A percentile compares a stretch with the other conserved stretches of the same genome.
Evolutionary conservation across 139 green algal species (phyloP).

Genomic region (Auxenochlorella pyrenoidosa): DNA sequence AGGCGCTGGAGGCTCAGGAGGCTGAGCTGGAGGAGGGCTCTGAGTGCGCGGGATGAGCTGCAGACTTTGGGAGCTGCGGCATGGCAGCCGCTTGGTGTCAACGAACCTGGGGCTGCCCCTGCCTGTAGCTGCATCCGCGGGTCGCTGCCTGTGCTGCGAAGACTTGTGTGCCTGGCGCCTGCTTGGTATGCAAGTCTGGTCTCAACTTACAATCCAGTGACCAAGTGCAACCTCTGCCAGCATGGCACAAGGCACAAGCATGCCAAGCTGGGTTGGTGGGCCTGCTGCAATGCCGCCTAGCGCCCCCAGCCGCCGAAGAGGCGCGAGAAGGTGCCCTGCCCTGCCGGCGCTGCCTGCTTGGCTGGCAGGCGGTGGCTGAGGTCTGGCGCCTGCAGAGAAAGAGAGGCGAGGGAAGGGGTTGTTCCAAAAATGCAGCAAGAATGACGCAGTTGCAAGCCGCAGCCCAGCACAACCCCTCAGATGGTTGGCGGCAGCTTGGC

Average conservation of each 20-base stretch:
- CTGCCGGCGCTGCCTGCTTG: slow-evolving; percentile 12
- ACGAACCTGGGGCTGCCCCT: not conserved
- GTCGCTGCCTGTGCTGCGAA: not conserved
- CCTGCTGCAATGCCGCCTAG: not conserved
- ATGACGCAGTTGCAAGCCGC: no score
- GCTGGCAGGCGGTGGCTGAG: slow-evolving; percentile 67
- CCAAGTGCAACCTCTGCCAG: no score
- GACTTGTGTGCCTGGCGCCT: no score
- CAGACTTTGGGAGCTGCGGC: not conserved
- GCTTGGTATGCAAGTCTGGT: no score
- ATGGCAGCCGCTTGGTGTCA: not conserved
- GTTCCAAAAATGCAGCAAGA: no score
- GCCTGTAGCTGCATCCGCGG: no score
- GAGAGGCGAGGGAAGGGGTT: not conserved
- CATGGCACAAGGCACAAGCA: no score
- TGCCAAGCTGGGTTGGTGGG: no score
- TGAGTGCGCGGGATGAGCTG: not conserved
- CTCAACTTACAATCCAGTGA: no score
- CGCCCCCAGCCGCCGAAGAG: slow-evolving; percentile 49
- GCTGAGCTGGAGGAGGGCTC: not conserved
- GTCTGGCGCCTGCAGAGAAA: slow-evolving; percentile 35
- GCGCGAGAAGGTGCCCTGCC: slow-evolving; percentile 39
- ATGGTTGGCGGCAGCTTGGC: no score
- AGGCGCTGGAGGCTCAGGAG: not conserved
- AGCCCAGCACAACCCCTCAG: no score